A percentile compares a stretch with the other conserved stretches of the same genome.
These are phyloP conservation scores for Cryptococcus amylolentus DNA, from an alignment of 1,284 basidiomycete genomes.

Conservation along the genomic window DNA sequence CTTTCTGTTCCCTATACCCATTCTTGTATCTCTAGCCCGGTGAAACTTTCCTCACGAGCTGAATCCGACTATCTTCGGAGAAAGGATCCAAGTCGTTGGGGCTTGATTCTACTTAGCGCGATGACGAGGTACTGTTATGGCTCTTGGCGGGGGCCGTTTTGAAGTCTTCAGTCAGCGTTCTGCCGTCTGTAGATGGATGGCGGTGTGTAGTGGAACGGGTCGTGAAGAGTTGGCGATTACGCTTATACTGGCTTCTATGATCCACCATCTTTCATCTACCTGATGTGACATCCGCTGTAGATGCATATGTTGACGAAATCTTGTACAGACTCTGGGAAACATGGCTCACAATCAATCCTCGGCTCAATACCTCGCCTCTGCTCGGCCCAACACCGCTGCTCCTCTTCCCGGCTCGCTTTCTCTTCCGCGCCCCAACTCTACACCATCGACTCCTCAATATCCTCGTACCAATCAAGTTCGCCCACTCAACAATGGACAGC, in stretches of 20 bases:
- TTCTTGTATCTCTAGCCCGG: constrained; percentile 23
- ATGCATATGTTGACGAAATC: constrained; percentile 22
- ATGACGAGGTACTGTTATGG: constrained; percentile 20
- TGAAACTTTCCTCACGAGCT: background rate
- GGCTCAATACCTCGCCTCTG: constrained; percentile 2
- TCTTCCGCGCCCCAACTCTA: background rate
- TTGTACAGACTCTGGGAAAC: background rate
- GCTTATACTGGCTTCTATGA: constrained; percentile 50
- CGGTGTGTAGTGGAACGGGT: constrained; percentile 23
- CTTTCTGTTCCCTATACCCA: constrained; percentile 19
- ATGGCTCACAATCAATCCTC: constrained; percentile 26
- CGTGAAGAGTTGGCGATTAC: constrained; percentile 26
- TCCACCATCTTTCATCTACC: constrained; percentile 13
- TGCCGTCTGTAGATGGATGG: constrained; percentile 21
- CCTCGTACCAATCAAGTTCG: no score
- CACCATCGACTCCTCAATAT: background rate
- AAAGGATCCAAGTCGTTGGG: constrained; percentile 1
- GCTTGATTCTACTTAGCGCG: constrained; percentile 9
- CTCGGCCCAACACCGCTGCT: background rate
- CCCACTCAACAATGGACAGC: no score
- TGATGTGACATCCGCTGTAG: background rate
- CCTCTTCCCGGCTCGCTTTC: background rate
- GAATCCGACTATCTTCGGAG: constrained; percentile 7
- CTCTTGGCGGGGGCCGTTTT: constrained; percentile 23
- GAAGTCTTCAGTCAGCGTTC: constrained; percentile 25